phyloP scores from a whole-genome alignment of 1,139 yeast species.

The Nakaseomyces delphensis region DNA sequence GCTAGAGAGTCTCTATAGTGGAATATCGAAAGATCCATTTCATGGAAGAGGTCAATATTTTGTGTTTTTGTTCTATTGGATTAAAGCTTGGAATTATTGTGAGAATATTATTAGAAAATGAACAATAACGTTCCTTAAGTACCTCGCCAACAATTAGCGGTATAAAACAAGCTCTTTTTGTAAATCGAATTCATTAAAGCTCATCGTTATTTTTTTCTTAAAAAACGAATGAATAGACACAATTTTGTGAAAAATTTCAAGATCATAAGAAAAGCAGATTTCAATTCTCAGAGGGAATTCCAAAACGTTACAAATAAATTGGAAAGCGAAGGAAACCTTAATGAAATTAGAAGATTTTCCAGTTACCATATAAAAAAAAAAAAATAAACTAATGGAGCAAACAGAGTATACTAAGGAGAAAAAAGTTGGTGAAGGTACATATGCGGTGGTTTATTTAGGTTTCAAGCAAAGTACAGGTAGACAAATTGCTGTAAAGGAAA shows the following conservation, averaged over 20 bases:
- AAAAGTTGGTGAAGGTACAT: conserved; percentile 98
- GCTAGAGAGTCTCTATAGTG: conserved; percentile 32
- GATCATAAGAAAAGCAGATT: not conserved
- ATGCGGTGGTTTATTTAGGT: conserved; percentile 92
- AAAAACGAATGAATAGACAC: no score
- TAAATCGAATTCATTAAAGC: no score
- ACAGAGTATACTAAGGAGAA: conserved; percentile 37
- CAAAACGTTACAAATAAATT: no score
- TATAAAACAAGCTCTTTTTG: no score
- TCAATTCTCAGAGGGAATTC: no score
- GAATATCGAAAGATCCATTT: not conserved
- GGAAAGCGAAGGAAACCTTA: not conserved
- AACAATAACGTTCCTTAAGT: no score
- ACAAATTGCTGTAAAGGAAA: conserved; percentile 84
- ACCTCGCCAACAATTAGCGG: no score
- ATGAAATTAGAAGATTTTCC: not conserved
- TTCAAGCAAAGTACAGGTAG: conserved; percentile 39
- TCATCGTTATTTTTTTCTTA: not conserved
- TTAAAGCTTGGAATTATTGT: no score
- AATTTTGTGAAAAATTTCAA: no score
- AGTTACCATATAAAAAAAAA: conserved; percentile 16
- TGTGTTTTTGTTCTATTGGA: no score
- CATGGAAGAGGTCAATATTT: no score
- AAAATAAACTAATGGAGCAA: conserved; percentile 4
- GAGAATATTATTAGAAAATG: no score